Conservation (phyloP, 2,329 filamentous ascomycete species). For the Xylariaceae sp. region DNA sequence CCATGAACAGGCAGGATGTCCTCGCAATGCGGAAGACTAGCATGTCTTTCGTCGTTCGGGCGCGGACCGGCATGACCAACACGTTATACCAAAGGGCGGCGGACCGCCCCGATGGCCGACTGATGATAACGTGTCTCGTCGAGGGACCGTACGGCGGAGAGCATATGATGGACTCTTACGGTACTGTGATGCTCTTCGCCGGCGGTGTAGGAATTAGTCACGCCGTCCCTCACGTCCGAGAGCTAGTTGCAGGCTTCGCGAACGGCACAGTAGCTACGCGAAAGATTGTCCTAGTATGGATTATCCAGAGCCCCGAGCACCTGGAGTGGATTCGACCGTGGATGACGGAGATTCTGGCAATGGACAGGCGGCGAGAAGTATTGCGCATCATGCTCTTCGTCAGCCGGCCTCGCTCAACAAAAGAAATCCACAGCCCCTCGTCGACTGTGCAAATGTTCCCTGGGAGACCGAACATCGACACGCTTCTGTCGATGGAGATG, state of each 20-base stretch:
- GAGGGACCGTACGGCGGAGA: slow-evolving; percentile 79
- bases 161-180: slow-evolving; percentile 73
- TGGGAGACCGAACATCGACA: slow-evolving; percentile 73
- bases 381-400: slow-evolving; percentile 80
- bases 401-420: slow-evolving; percentile 72
- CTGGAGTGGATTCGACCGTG: slow-evolving; percentile 82
- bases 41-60: slow-evolving; percentile 74
- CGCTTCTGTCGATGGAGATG: slow-evolving; percentile 72
- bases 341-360: slow-evolving; percentile 79
- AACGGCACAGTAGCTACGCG: slow-evolving; percentile 71
- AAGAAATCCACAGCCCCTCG: slow-evolving; percentile 79
- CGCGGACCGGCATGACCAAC: slow-evolving; percentile 73
- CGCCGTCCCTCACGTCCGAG: slow-evolving; percentile 73
- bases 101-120: slow-evolving; percentile 60
- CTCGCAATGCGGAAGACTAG: slow-evolving; percentile 62
- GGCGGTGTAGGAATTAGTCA: slow-evolving; percentile 83
- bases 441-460: slow-evolving; percentile 85
- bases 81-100: slow-evolving; percentile 69
- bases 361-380: slow-evolving; percentile 74
- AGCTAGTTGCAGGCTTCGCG: slow-evolving; percentile 69
- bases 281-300: slow-evolving; percentile 76
- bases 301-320: slow-evolving; percentile 77
- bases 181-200: slow-evolving; percentile 77
- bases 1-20: slow-evolving; percentile 62
- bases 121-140: slow-evolving; percentile 66